Percentiles rank a stretch among this genome's conserved stretches.
These are phyloP conservation scores for Tylopilus sp. DNA, from an alignment of 768 basidiomycete species.

Conservation along the genomic window DNA sequence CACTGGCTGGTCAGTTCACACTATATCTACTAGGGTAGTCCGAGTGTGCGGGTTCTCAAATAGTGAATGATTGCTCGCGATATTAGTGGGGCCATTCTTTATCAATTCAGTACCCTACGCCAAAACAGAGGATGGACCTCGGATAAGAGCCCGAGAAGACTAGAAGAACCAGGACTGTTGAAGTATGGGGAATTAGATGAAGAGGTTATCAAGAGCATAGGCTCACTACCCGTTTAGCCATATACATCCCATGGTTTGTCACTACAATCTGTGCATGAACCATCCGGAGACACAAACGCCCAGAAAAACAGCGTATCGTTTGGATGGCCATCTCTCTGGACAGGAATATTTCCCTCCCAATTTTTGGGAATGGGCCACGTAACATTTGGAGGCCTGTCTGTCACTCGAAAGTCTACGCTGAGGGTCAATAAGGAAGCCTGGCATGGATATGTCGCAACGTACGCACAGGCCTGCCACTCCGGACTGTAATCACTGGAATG, in stretches of 20 bases:
- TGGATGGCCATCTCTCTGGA: too few species aligned
- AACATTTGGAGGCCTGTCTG: too few species aligned
- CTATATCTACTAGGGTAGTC: conserved; percentile 57
- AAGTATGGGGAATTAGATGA: neutral
- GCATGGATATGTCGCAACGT: too few species aligned
- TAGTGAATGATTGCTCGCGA: conserved; percentile 48
- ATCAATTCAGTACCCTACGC: too few species aligned
- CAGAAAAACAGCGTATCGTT: too few species aligned
- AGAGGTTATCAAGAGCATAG: neutral
- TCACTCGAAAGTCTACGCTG: too few species aligned
- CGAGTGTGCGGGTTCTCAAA: conserved; percentile 54
- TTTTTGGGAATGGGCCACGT: too few species aligned
- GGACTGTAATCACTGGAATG: too few species aligned
- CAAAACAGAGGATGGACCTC: conserved; percentile 42
- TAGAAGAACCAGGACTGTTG: conserved; percentile 62
- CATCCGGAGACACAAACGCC: conserved; percentile 13
- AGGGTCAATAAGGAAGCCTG: too few species aligned
- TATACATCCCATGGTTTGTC: conserved; percentile 65
- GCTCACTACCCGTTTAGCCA: conserved; percentile 70
- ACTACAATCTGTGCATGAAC: conserved; percentile 48
- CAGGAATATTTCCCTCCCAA: too few species aligned
- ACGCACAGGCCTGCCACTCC: too few species aligned
- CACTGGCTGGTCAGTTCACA: conserved; percentile 76
- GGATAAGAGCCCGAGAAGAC: conserved; percentile 58
- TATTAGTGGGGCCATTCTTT: conserved; percentile 35